These are phyloP conservation scores for Exserohilum rostratum DNA, from an alignment of 2,329 filamentous ascomycete species.

Conservation along the genomic window DNA sequence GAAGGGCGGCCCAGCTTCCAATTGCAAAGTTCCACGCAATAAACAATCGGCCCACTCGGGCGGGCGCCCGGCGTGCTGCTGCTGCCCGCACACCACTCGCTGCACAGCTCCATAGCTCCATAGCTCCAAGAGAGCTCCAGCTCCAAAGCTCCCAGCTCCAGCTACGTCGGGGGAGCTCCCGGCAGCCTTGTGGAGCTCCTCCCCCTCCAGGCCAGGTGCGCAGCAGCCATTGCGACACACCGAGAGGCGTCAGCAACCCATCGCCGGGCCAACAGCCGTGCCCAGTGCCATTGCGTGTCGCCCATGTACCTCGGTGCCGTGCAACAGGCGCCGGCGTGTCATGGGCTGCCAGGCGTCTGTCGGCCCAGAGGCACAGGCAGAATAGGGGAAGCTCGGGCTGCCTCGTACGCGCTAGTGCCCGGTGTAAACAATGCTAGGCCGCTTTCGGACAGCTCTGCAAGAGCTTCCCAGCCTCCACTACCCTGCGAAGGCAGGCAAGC, in stretches of 20 bases:
- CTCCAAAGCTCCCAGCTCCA: no score
- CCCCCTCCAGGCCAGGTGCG: no score
- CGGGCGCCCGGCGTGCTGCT: no score
- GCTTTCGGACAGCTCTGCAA: slow-evolving; percentile 31
- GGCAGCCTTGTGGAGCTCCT: slow-evolving; percentile 22
- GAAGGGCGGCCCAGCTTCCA: slow-evolving; percentile 27
- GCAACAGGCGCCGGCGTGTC: slow-evolving; percentile 11
- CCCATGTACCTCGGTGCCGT: slow-evolving; percentile 34
- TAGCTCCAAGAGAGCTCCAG: no score
- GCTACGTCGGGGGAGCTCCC: slow-evolving; percentile 24
- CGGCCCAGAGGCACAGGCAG: slow-evolving; percentile 5
- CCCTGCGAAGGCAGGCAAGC: slow-evolving; percentile 27
- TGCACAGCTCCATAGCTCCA: no score
- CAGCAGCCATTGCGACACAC: slow-evolving; percentile 13
- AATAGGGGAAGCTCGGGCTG: slow-evolving; percentile 35
- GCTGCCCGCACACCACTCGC: no score
- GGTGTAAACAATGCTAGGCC: slow-evolving; percentile 30
- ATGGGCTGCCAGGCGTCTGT: slow-evolving; percentile 8
- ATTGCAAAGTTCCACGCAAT: slow-evolving; percentile 43
- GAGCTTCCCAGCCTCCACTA: slow-evolving; percentile 26
- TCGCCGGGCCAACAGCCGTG: slow-evolving; percentile 37
- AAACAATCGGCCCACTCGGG: slow-evolving; percentile 24
- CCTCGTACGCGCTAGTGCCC: slow-evolving; percentile 31
- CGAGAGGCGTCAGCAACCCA: slow-evolving; percentile 17
- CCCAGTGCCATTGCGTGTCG: slow-evolving; percentile 24